Percentiles rank a stretch among this genome's conserved stretches.
Evolutionary conservation across 1,284 basidiomycete genomes (phyloP).

Genomic region (Malassezia japonica): DNA sequence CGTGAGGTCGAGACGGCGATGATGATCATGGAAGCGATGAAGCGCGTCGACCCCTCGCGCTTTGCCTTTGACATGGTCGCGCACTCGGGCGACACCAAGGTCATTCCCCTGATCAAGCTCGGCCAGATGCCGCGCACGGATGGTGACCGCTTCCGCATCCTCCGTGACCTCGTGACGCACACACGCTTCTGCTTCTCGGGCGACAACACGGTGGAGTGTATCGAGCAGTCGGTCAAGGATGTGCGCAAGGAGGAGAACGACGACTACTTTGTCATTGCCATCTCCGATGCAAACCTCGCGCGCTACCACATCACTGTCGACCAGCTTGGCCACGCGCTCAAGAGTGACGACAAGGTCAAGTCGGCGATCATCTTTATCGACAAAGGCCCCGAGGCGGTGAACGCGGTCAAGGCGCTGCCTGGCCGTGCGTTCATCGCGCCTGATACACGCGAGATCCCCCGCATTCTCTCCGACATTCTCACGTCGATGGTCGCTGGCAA

Average conservation of each 20-base stretch:
- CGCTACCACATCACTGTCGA: conserved; percentile 46
- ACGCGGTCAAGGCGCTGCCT: conserved; percentile 27
- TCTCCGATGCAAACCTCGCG: conserved; percentile 48
- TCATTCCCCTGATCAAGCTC: conserved; percentile 41
- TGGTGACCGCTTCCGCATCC: conserved; percentile 37
- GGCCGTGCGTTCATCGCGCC: conserved; percentile 37
- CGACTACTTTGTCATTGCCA: conserved; percentile 49
- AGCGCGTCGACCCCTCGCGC: conserved; percentile 30
- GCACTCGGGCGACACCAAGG: conserved; percentile 44
- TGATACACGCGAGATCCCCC: conserved; percentile 35
- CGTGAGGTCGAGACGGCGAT: conserved; percentile 39
- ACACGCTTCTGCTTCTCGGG: conserved; percentile 37
- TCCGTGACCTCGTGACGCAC: conserved; percentile 34
- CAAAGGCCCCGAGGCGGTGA: conserved; percentile 29
- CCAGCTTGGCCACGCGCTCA: conserved; percentile 26
- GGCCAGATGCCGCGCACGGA: conserved; percentile 33
- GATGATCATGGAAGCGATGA: conserved; percentile 49
- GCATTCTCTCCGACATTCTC: conserved; percentile 36
- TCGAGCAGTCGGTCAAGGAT: conserved; percentile 26
- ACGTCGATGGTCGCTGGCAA: conserved; percentile 25
- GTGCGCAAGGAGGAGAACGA: conserved; percentile 28
- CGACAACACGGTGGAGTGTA: conserved; percentile 34
- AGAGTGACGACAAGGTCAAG: conserved; percentile 36
- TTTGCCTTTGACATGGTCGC: conserved; percentile 47
- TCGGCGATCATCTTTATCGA: conserved; percentile 43